Percentiles rank a stretch among this genome's conserved stretches.
These are phyloP conservation scores for Nitzschia sp. DNA, from an alignment of 108 stramenopile genomes.

Conservation along the genomic window DNA sequence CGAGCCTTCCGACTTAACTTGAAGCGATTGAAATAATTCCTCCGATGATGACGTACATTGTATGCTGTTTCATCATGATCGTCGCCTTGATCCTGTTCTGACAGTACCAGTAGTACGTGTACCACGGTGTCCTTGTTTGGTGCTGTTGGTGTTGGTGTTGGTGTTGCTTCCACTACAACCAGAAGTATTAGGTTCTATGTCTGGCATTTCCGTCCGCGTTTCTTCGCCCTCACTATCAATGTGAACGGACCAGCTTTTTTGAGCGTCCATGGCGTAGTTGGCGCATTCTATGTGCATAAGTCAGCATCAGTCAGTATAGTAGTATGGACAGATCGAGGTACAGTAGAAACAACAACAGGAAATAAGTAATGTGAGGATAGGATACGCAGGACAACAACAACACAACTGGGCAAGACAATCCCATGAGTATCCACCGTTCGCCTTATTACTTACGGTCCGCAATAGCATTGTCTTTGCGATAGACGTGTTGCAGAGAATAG, in stretches of 20 bases:
- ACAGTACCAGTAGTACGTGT: not conserved
- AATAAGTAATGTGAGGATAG: no score
- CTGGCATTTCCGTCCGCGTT: not conserved
- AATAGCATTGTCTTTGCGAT: constrained; percentile 57
- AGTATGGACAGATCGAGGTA: no score
- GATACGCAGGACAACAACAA: not conserved
- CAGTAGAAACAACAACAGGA: no score
- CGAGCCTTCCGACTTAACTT: no score
- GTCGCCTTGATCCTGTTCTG: not conserved
- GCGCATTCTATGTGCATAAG: constrained; percentile 40
- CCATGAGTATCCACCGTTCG: not conserved
- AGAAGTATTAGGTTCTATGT: constrained; percentile 15
- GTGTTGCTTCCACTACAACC: not conserved
- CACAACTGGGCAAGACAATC: not conserved
- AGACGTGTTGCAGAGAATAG: constrained; percentile 61
- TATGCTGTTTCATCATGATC: not conserved
- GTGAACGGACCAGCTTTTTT: constrained; percentile 42
- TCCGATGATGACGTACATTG: not conserved
- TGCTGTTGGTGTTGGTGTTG: not conserved
- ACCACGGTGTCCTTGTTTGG: not conserved
- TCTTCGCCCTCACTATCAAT: not conserved
- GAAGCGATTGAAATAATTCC: not conserved
- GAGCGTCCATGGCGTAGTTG: constrained; percentile 81
- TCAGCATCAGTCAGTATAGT: not conserved
- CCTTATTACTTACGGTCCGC: constrained; percentile 59